Base-by-base conservation (phyloP, 2,329 filamentous ascomycete species). In the Sporothrix schenckii region DNA sequence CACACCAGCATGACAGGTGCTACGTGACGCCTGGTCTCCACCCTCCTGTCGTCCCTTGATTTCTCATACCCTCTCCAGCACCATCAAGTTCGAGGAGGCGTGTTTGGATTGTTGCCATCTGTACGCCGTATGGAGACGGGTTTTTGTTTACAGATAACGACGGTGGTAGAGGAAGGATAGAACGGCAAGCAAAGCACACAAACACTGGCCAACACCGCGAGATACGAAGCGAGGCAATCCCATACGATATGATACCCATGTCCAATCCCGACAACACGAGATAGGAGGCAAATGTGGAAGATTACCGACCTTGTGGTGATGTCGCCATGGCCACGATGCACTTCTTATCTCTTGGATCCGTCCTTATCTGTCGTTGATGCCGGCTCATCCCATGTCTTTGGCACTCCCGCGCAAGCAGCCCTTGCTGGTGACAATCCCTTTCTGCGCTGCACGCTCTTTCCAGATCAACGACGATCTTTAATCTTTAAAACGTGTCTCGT, bases 1-100 rank as follows among this genome's bases (percentile, higher is more conserved):
- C 52, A 67, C 66, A 52, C 66, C 56, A 69, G 34, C 49, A 50
- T n/a, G 56, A 61, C 63, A 47, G 53, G 50, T 71, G 66, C 50
- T 71, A 71, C 70, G 70, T 69, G 70, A 71, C 69, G 69, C 69
- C 44, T 21, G 44, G 10, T 50, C n/a, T 44, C 34, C 34, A 61
- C 56, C 41, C 56, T 39, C 34, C 56, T 44, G 56, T 44, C 56
- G 39, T 34, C 39, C 44, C 61, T 65, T 50, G 21, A 30, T 7
- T 50, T 50, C 34, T 19, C 56, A 24, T 39, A 19, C 34, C n/a
- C 39, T 61, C 4, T 41, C 19, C 16, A 27, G 11, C 44, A 49
- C 54, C 54, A 54, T 34, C 52, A 54, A 54, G 21, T 30, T 30
- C 34, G 11, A 21, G n/a, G 34, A 61, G 34, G 41, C 56, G 44